Evolutionary conservation across 2,329 filamentous ascomycete species (phyloP), one percentile per base, ranked within the genome.

Genomic region (Alternaria arbusti): DNA sequence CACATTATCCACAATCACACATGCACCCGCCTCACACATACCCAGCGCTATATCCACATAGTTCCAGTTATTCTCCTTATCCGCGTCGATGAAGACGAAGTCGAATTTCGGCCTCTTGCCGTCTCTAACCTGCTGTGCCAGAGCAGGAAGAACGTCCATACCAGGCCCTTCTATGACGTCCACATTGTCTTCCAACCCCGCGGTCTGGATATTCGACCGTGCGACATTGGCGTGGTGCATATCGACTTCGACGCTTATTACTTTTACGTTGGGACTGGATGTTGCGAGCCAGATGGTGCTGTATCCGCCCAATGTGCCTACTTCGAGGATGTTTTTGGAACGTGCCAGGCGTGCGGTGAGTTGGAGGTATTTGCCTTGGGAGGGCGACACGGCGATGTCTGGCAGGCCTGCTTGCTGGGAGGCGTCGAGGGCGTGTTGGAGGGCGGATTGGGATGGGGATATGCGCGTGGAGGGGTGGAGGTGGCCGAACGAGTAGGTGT

Each of bases 261-360:
- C 81, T 17, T 80, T 71, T 5, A 80, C 68, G 20, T 76, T 70
- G 0, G 79, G 77, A 11, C 72, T 74, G 12, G 77, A 70, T 20
- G 73, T 73, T 3, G 85, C 85, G 52, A 88, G 79, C 80, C 84
- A 88, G 57, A 87, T 85, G 13, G 84, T 82, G 1, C 82, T 83
- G 72, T 86, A 88, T 8, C 82, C 86, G 12, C 86, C 86, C 25
- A 88, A 72, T 0, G 85, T 87, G 23, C 86, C 86, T 51, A 88
- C 78, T 70, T 89, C 86, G 36, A 88, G 83, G 7, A 76, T 66
- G 49, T 74, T 70, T 57, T 70, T 72, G 20, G 74, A 75, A 25
- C 65, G 67, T 2, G 73, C 54, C 17, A 78, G 61, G 28, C 73
- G 71, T 11, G 74, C 74, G 59, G 78, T 76, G 2, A 79, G 70